Percentiles rank a stretch among this genome's conserved stretches.
phyloP scores from a whole-genome alignment of 371 early-diverging fungal genomes.

The Mortierella sp. region DNA sequence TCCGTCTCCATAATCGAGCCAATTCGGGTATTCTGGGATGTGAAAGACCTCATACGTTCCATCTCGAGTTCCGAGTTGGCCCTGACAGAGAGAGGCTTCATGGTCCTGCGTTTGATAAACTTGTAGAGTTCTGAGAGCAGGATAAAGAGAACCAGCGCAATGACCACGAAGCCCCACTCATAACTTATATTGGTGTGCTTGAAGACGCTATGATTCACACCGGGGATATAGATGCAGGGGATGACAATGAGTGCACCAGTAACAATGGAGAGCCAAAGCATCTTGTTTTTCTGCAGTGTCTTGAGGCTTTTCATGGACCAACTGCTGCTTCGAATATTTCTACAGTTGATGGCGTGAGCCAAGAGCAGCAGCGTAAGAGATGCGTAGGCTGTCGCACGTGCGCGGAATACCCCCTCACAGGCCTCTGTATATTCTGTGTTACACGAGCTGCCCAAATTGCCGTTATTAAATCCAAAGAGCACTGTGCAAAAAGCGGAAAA shows the following conservation, averaged over 20 bases:
- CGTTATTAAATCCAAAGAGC: slow-evolving; percentile 68
- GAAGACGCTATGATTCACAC: slow-evolving; percentile 73
- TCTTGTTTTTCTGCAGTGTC: slow-evolving; percentile 67
- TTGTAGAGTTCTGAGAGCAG: slow-evolving; percentile 70
- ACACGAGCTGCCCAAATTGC: slow-evolving; percentile 74
- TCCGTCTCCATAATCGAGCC: slow-evolving; percentile 14
- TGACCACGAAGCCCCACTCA: slow-evolving; percentile 81
- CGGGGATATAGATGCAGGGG: slow-evolving; percentile 79
- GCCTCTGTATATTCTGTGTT: slow-evolving; percentile 62
- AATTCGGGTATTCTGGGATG: slow-evolving; percentile 14
- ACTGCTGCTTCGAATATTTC: slow-evolving; percentile 62
- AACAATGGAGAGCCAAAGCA: slow-evolving; percentile 66
- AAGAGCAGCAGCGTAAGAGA: slow-evolving; percentile 59
- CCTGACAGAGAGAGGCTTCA: slow-evolving; percentile 26
- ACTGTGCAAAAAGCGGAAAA: slow-evolving; percentile 77
- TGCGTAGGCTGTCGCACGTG: slow-evolving; percentile 77
- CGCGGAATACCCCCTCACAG: slow-evolving; percentile 76
- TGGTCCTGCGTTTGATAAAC: slow-evolving; percentile 29
- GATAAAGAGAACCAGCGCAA: slow-evolving; percentile 70
- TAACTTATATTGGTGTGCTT: slow-evolving; percentile 74
- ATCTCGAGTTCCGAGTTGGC: slow-evolving; percentile 25
- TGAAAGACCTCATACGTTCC: slow-evolving; percentile 37
- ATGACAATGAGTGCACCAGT: slow-evolving; percentile 70
- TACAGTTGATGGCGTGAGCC: slow-evolving; percentile 81
- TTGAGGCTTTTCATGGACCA: slow-evolving; percentile 63